Conservation (phyloP, 2,329 filamentous ascomycete genomes). For the Diaporthe eres region DNA sequence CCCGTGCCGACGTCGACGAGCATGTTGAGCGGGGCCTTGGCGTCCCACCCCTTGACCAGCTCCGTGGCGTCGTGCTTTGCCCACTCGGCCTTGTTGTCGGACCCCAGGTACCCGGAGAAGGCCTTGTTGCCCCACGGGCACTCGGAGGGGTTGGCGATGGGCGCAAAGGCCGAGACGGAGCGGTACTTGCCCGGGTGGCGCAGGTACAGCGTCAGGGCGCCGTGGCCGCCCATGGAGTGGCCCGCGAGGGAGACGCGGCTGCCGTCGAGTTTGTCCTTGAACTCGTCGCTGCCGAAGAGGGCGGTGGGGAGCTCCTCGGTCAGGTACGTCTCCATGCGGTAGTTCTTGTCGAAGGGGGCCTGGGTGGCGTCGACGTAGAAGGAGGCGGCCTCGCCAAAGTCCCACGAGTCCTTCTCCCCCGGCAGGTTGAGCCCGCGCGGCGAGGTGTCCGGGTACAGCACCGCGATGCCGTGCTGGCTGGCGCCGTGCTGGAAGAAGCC, state of each 20-base stretch:
- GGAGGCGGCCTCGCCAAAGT: constrained; percentile 92
- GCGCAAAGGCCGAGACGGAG: constrained; percentile 90
- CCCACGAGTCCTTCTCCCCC: constrained; percentile 89
- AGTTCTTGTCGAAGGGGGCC: constrained; percentile 81
- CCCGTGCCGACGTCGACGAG: constrained; percentile 94
- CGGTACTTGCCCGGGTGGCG: constrained; percentile 93
- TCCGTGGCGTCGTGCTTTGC: constrained; percentile 93
- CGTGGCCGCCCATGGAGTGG: constrained; percentile 98
- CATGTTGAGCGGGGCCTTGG: constrained; percentile 74
- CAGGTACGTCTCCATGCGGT: constrained; percentile 96
- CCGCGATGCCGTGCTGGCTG: constrained; percentile 84
- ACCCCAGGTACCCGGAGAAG: constrained; percentile 90
- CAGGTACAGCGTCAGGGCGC: constrained; percentile 91
- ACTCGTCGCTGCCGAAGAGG: constrained; percentile 77
- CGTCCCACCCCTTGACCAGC: constrained; percentile 82
- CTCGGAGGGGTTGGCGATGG: constrained; percentile 86
- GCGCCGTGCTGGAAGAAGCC: constrained; percentile 94
- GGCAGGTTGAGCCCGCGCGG: constrained; percentile 85
- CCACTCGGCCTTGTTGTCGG: constrained; percentile 79
- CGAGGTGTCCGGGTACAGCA: constrained; percentile 95
- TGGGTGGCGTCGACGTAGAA: constrained; percentile 94
- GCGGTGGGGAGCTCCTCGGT: constrained; percentile 86
- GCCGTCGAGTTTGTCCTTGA: constrained; percentile 77
- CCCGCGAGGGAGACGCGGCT: constrained; percentile 86
- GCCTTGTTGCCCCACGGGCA: constrained; percentile 98